These are phyloP conservation scores for Hymenoscyphus albidus DNA, from an alignment of 2,329 filamentous ascomycete species.

Conservation along the genomic window DNA sequence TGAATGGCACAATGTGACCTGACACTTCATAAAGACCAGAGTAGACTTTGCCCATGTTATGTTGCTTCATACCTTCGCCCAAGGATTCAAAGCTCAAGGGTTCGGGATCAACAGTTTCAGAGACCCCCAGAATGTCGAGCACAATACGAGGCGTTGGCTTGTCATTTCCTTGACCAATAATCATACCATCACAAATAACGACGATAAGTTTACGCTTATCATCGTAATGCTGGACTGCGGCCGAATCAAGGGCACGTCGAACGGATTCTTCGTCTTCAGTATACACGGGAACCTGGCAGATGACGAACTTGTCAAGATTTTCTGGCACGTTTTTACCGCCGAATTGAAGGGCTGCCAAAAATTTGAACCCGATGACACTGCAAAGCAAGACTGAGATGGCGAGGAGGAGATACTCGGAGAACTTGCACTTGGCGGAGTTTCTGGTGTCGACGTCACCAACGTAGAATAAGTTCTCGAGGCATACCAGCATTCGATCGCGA, in stretches of 20 bases:
- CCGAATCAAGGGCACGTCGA: conserved; percentile 93
- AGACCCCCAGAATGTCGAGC: conserved; percentile 92
- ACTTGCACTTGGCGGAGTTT: conserved; percentile 78
- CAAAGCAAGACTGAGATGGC: conserved; percentile 78
- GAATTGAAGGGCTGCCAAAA: conserved; percentile 93
- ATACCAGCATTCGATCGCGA: conserved; percentile 69
- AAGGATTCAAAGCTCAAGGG: conserved; percentile 95
- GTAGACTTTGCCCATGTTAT: conserved; percentile 99
- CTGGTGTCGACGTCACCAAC: conserved; percentile 88
- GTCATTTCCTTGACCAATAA: conserved; percentile 97
- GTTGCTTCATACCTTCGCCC: conserved; percentile 92
- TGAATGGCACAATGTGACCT: conserved; percentile 94
- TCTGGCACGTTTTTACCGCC: conserved; percentile 87
- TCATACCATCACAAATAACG: conserved; percentile 97
- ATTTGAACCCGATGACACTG: conserved; percentile 88
- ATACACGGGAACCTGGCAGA: conserved; percentile 95
- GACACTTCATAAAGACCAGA: conserved; percentile 97
- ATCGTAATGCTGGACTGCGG: conserved; percentile 92
- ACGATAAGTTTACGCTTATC: conserved; percentile 96
- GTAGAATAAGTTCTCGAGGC: conserved; percentile 92
- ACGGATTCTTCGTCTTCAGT: conserved; percentile 98
- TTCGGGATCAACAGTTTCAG: conserved; percentile 89
- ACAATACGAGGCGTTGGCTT: conserved; percentile 93
- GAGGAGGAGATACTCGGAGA: conserved; percentile 85
- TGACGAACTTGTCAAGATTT: conserved; percentile 96